These are phyloP conservation scores for Hydnomerulius pinastri DNA, from an alignment of 768 basidiomycete species.

Conservation along the genomic window DNA sequence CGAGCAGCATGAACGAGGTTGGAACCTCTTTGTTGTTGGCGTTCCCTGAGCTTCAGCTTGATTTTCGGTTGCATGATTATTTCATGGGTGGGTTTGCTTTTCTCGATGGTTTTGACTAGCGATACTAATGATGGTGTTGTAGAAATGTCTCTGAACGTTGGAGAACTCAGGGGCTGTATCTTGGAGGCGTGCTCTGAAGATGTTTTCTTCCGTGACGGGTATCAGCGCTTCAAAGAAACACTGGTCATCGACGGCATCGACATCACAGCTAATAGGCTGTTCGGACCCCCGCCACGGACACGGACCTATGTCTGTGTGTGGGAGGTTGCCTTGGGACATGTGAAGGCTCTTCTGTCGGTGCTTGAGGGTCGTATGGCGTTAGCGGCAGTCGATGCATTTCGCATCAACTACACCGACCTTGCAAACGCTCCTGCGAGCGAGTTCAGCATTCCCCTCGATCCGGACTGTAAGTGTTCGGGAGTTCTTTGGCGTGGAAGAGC, in stretches of 20 bases:
- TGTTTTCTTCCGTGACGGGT: slow-evolving; percentile 29
- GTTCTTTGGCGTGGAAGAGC: no score
- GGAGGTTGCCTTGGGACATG: slow-evolving; percentile 75
- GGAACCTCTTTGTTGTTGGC: slow-evolving; percentile 58
- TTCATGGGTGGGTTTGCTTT: slow-evolving; percentile 71
- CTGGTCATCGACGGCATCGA: slow-evolving; percentile 65
- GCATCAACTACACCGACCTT: slow-evolving; percentile 69
- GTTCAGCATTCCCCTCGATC: slow-evolving; percentile 61
- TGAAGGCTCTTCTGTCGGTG: slow-evolving; percentile 59
- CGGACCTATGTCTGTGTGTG: slow-evolving; percentile 91
- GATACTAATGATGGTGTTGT: slow-evolving; percentile 10
- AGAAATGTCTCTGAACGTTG: slow-evolving; percentile 82
- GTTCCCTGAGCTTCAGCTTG: slow-evolving; percentile 71
- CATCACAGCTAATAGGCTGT: slow-evolving; percentile 81
- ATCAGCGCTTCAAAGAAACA: slow-evolving; percentile 27
- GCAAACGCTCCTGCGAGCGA: slow-evolving; percentile 80
- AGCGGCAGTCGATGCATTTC: slow-evolving; percentile 59
- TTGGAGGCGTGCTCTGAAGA: slow-evolving; percentile 48
- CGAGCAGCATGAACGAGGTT: slow-evolving; percentile 37
- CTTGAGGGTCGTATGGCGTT: slow-evolving; percentile 51
- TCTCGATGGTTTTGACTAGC: slow-evolving; percentile 2
- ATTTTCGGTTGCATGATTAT: slow-evolving; percentile 80
- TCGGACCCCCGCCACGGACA: slow-evolving; percentile 85
- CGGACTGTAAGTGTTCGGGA: slow-evolving; percentile 80
- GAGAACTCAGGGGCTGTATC: slow-evolving; percentile 56